phyloP scores from a whole-genome alignment of 257 asterid genomes.

The Thymus mandschuricus region DNA sequence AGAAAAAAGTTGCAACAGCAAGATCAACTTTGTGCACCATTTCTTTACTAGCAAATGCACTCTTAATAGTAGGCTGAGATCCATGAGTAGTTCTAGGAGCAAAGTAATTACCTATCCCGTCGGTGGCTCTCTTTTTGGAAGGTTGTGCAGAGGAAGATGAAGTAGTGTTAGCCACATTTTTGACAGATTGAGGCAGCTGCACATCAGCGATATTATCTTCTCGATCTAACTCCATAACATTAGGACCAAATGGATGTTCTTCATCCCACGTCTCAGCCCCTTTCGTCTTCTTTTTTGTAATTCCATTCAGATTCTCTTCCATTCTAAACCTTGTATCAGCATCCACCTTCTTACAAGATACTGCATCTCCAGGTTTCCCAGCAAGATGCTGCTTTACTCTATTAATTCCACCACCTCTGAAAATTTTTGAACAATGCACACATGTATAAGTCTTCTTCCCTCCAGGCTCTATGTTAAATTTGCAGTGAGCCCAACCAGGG shows the following conservation, averaged over 20 bases:
- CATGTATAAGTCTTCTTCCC: not conserved
- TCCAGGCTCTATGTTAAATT: not conserved
- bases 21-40: not conserved
- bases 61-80: not conserved
- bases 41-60: constrained; percentile 10
- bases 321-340: not conserved
- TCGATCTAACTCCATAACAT: not conserved
- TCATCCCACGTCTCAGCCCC: not conserved
- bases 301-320: not conserved
- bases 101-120: not conserved
- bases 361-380: not conserved
- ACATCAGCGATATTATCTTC: not conserved
- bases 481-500: not conserved
- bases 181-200: not conserved
- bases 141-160: not conserved
- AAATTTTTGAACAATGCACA: not conserved
- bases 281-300: not conserved
- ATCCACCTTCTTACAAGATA: not conserved
- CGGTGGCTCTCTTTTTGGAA: not conserved
- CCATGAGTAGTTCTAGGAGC: not conserved
- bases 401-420: not conserved
- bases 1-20: not conserved
- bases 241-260: not conserved
- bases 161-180: not conserved
- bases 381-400: not conserved